phyloP scores from a whole-genome alignment of 164 flowering plant genomes.

The Vitis rotundifolia region DNA sequence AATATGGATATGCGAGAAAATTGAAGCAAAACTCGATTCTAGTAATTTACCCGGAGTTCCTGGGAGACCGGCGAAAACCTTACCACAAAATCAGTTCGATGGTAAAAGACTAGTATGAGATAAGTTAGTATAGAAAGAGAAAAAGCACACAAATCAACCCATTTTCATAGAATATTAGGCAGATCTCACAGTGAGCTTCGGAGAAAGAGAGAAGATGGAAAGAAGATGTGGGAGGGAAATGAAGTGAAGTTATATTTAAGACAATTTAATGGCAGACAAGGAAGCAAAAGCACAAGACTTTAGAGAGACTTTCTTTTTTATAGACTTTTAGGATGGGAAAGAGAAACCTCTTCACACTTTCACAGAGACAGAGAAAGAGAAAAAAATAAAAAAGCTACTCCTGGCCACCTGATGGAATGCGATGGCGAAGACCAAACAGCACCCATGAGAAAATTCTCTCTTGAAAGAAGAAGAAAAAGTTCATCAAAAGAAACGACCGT shows the following conservation, averaged over 20 bases:
- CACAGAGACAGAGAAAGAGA: background rate
- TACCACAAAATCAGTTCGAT: background rate
- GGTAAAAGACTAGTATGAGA: background rate
- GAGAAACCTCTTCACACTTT: background rate
- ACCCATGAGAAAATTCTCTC: too few species aligned
- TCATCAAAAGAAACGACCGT: too few species aligned
- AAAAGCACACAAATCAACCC: background rate
- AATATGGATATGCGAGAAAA: background rate
- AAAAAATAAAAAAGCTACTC: too few species aligned
- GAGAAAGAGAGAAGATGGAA: conserved; percentile 1
- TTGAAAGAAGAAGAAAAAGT: background rate
- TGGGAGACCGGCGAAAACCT: too few species aligned
- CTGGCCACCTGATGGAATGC: background rate
- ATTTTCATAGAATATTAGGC: background rate
- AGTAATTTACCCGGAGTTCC: background rate
- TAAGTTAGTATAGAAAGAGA: background rate
- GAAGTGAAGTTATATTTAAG: conserved; percentile 14
- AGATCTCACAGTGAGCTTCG: background rate
- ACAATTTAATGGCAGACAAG: conserved; percentile 32
- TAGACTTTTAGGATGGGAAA: conserved; percentile 2
- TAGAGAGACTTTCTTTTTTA: conserved; percentile 19
- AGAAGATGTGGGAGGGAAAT: background rate
- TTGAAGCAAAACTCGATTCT: background rate
- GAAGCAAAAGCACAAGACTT: conserved; percentile 38
- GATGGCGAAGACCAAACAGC: conserved; percentile 20